phyloP scores from a whole-genome alignment of 148 eudicot genomes.

The Bassia scoparia region DNA sequence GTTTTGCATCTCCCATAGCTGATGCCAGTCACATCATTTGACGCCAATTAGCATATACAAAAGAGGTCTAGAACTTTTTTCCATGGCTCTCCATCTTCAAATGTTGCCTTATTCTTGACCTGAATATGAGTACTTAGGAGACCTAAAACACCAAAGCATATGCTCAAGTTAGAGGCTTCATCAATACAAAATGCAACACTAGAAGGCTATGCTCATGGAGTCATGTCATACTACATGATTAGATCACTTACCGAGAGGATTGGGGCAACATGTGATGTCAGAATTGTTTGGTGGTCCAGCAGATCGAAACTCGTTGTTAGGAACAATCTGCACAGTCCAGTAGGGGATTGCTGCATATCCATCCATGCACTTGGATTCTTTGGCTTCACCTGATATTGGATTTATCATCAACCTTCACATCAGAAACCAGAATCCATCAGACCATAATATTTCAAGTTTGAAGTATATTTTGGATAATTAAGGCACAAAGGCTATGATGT shows the following conservation, averaged over 20 bases:
- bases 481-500: background rate
- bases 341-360: constrained; percentile 72
- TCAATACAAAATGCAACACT: background rate
- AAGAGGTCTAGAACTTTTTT: constrained; percentile 62
- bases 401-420: constrained; percentile 78
- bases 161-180: background rate
- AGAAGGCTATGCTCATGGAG: background rate
- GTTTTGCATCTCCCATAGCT: constrained; percentile 55
- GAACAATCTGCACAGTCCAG: constrained; percentile 82
- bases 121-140: constrained; percentile 60
- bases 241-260: constrained; percentile 48
- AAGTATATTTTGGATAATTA: background rate
- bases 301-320: constrained; percentile 74
- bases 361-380: constrained; percentile 84
- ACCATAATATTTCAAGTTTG: background rate
- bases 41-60: constrained; percentile 49
- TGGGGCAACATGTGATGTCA: constrained; percentile 82
- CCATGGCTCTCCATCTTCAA: constrained; percentile 58
- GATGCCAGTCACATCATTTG: constrained; percentile 27
- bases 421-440: background rate
- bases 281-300: constrained; percentile 77
- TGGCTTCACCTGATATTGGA: constrained; percentile 66
- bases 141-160: constrained; percentile 34
- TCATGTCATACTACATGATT: background rate
- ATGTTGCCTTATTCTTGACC: constrained; percentile 48